These are phyloP conservation scores for Centaurea solstitialis DNA, from an alignment of 129 eudicot genomes.

Conservation along the genomic window DNA sequence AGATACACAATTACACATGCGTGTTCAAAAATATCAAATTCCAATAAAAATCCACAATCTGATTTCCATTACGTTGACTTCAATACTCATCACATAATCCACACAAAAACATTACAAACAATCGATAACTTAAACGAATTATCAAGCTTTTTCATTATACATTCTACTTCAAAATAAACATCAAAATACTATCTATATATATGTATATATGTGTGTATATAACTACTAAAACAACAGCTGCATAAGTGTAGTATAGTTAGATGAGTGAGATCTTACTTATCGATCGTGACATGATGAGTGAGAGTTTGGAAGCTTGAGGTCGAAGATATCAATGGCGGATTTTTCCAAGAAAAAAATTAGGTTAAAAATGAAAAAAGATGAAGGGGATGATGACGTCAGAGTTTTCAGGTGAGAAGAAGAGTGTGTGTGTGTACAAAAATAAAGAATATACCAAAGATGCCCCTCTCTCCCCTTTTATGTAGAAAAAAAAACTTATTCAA, in stretches of 20 bases:
- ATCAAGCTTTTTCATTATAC: constrained; percentile 22
- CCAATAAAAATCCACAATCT: background rate
- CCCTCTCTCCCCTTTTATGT: background rate
- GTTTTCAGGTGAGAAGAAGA: background rate
- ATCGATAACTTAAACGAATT: constrained; percentile 1
- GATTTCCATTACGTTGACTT: constrained; percentile 7
- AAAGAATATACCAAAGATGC: constrained; percentile 30
- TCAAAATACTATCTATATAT: too few relatives aligned
- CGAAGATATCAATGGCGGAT: constrained; percentile 45
- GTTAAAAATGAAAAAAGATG: constrained; percentile 38
- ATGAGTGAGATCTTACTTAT: constrained; percentile 28
- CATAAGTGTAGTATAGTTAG: background rate
- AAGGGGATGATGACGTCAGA: constrained; percentile 35
- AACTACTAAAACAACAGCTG: background rate
- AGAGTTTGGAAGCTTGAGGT: constrained; percentile 19
- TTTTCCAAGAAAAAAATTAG: constrained; percentile 35
- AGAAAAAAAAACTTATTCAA: background rate
- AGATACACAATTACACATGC: too few relatives aligned
- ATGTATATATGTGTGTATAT: background rate
- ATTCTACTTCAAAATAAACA: constrained; percentile 9
- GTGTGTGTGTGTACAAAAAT: background rate
- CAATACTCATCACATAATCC: background rate
- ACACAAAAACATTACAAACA: background rate
- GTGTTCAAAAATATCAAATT: background rate
- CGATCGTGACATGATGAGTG: constrained; percentile 15